Evolutionary conservation across 805 yeast species (phyloP), one percentile per base, ranked within the genome.

Genomic region (Clavispora phyllophila): DNA sequence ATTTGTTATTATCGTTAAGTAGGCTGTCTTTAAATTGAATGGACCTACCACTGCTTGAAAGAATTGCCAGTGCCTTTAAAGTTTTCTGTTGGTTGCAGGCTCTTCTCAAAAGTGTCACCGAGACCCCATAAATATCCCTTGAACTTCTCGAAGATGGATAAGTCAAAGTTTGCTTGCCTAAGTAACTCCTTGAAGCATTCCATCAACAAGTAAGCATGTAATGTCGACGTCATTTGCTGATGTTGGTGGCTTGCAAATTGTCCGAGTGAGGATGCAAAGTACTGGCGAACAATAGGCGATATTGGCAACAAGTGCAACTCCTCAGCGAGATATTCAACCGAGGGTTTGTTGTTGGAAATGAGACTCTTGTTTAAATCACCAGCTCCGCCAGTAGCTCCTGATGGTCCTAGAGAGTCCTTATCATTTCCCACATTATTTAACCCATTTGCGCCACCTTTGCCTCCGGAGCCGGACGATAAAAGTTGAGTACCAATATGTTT

Each of bases 321-420:
- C 55, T 84, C 90, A 0, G 88, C 85, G 44, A 84, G 63, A 41
- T 72, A 70, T 53, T 83, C 87, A 31, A 84, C 66, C 1, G 82
- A 72, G 14, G 75, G 71, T 49, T 75, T 72, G 47, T 55, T 58
- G 44, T 39, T 47, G 23, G 45, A 36, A 9, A 43, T 25, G 23
- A 43, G 40, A 15, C 46, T 47, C 35, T 46, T 46, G 31, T 36
- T 42, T 23, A 38, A 29, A 24, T 46, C 47, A 17, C 38, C 41
- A 12, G 29, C 24, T 2, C 33, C 42, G 9, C 37, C 32, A 10
- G 33, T 28, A 12, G 20, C 33, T n/a, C n/a, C 26, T 12, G 32
- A 43, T 9, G 39, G 35, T 8, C 45, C 45, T 9, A 40, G 29
- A 13, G 13, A 36, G 37, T 37, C 29, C 5, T 55, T 54, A 43